Conservation (phyloP, 23 red algal species). For the Agarophyton chilense region DNA sequence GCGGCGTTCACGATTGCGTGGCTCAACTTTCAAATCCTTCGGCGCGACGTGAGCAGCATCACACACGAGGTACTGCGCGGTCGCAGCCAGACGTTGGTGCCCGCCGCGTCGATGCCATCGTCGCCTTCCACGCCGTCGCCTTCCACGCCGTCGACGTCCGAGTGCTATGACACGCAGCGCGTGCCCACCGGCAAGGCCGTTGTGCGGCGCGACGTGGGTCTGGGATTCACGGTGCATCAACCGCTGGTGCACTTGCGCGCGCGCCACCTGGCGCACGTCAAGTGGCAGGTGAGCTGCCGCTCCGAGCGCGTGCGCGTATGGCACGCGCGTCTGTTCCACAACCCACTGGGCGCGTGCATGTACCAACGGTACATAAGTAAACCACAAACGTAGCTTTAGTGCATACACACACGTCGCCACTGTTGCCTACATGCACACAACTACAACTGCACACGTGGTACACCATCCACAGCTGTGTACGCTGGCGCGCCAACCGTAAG, state of each 20-base stretch:
- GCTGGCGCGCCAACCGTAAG: too few relatives aligned
- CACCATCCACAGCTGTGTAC: too few relatives aligned
- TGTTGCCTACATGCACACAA: too few relatives aligned
- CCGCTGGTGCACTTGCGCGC: constrained; percentile 10
- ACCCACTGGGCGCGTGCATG: neutral
- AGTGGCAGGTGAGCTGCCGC: neutral
- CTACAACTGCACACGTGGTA: too few relatives aligned
- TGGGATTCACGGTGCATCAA: constrained; percentile 58
- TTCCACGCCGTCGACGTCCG: too few relatives aligned
- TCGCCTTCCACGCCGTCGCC: too few relatives aligned
- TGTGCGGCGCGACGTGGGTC: constrained; percentile 47
- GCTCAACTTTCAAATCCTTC: constrained; percentile 61
- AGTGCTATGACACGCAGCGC: neutral
- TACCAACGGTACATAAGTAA: neutral
- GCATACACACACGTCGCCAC: too few relatives aligned
- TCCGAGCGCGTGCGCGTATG: neutral
- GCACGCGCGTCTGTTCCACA: neutral
- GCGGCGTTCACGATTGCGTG: constrained; percentile 36
- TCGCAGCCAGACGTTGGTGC: neutral
- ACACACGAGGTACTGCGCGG: constrained; percentile 14
- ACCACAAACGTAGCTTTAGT: too few relatives aligned
- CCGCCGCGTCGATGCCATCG: neutral
- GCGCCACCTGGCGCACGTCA: neutral
- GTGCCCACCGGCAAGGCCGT: constrained; percentile 22
- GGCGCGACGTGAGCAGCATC: neutral